These are phyloP conservation scores for Allomyces macrogynus DNA, from an alignment of 192 early-diverging fungal genomes.

Conservation along the genomic window DNA sequence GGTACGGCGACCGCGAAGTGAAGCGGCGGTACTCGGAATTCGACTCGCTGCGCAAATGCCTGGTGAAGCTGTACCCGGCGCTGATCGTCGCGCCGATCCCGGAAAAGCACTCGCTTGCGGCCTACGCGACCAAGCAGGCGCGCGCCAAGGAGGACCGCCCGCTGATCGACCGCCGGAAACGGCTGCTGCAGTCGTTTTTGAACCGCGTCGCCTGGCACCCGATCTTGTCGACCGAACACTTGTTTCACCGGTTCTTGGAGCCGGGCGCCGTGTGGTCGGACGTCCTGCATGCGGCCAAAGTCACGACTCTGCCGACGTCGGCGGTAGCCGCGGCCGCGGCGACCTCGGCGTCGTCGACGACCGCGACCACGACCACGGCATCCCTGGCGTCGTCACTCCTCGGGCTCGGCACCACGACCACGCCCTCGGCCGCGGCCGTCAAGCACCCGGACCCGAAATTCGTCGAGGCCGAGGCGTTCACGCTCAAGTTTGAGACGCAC, in stretches of 20 bases:
- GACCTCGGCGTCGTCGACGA: slow-evolving; percentile 2
- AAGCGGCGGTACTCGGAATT: too few species aligned
- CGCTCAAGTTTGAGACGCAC: slow-evolving; percentile 63
- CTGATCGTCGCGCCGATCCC: slow-evolving; percentile 88
- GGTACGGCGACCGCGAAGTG: too few species aligned
- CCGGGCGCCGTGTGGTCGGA: slow-evolving; percentile 40
- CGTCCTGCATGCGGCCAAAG: slow-evolving; percentile 24
- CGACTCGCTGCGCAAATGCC: too few species aligned
- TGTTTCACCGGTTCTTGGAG: slow-evolving; percentile 86
- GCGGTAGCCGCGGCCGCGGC: slow-evolving; percentile 17
- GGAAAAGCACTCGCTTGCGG: slow-evolving; percentile 80
- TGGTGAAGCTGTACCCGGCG: too few species aligned
- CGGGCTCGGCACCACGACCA: neutral
- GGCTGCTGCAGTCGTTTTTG: slow-evolving; percentile 82
- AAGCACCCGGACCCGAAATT: slow-evolving; percentile 62
- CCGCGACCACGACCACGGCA: neutral
- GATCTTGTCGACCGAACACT: slow-evolving; percentile 62
- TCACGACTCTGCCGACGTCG: slow-evolving; percentile 16
- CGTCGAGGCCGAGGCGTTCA: slow-evolving; percentile 78
- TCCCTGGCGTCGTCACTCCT: neutral
- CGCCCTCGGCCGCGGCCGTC: slow-evolving; percentile 29
- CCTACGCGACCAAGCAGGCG: slow-evolving; percentile 54
- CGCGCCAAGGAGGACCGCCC: slow-evolving; percentile 79
- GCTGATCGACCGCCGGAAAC: slow-evolving; percentile 76
- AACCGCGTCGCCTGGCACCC: slow-evolving; percentile 80